Evolutionary conservation across 768 basidiomycete species (phyloP).

Genomic region (Naganishia randhawae): DNA sequence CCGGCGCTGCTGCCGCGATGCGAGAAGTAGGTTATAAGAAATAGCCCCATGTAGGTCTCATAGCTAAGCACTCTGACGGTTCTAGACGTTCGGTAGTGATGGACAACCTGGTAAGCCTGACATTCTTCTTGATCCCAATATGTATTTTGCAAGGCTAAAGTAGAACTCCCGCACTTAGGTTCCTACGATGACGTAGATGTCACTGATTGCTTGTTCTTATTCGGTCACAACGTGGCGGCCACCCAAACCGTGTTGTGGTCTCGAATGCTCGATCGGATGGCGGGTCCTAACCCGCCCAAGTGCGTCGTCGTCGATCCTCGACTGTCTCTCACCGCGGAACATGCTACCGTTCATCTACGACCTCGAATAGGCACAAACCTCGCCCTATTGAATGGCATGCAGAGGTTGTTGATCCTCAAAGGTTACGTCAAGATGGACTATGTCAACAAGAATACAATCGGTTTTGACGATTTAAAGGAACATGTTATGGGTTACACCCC

Average conservation of each 20-base stretch:
- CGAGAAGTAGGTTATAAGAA: slow-evolving; percentile 21
- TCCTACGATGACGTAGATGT: slow-evolving; percentile 28
- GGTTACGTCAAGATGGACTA: slow-evolving; percentile 32
- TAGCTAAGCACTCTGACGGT: background rate
- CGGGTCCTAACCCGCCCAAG: slow-evolving; percentile 33
- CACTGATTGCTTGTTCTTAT: slow-evolving; percentile 33
- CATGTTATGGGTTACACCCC: slow-evolving; percentile 33
- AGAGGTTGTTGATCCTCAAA: slow-evolving; percentile 33
- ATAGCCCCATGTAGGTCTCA: too few species aligned
- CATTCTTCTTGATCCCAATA: too few species aligned
- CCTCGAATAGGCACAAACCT: slow-evolving; percentile 33
- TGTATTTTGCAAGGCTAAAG: background rate
- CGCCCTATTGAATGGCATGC: slow-evolving; percentile 34
- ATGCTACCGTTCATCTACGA: slow-evolving; percentile 30
- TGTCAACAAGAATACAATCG: slow-evolving; percentile 34
- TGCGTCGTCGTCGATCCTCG: slow-evolving; percentile 35
- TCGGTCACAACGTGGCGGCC: slow-evolving; percentile 38
- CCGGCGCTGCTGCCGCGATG: slow-evolving; percentile 36
- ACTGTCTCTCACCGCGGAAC: slow-evolving; percentile 29
- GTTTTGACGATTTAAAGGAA: slow-evolving; percentile 31
- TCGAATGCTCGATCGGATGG: slow-evolving; percentile 36
- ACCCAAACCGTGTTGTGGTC: slow-evolving; percentile 37
- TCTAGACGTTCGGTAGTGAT: slow-evolving; percentile 34
- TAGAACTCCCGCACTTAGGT: background rate
- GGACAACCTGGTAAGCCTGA: slow-evolving; percentile 30